Evolutionary conservation across 2,329 filamentous ascomycete genomes (phyloP).

Genomic region (Trichoderma hamatum): DNA sequence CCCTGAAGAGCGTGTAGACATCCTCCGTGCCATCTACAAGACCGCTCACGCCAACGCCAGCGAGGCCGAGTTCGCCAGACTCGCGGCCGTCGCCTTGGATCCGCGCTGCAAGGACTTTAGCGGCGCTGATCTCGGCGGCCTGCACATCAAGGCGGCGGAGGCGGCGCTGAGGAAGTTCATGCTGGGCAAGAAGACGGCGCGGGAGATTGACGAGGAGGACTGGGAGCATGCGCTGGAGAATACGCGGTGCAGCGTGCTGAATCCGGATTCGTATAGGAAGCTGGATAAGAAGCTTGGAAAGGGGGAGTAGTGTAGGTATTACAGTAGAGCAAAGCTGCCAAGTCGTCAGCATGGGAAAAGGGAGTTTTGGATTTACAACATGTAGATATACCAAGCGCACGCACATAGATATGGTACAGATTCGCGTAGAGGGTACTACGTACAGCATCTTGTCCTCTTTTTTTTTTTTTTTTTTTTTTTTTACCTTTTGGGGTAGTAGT

Average conservation of each 20-base stretch:
- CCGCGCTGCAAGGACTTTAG: slow-evolving; percentile 75
- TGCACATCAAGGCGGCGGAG: slow-evolving; percentile 54
- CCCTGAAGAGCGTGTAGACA: slow-evolving; percentile 78
- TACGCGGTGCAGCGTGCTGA: slow-evolving; percentile 54
- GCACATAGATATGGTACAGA: not conserved
- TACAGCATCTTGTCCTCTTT: not conserved
- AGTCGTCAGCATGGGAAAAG: not conserved
- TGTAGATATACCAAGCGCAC: slow-evolving; percentile 15
- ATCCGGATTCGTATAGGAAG: slow-evolving; percentile 49
- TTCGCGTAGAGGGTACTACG: not conserved
- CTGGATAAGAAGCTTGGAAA: slow-evolving; percentile 40
- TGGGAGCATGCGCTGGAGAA: slow-evolving; percentile 57
- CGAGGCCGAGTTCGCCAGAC: slow-evolving; percentile 53
- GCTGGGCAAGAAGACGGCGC: slow-evolving; percentile 33
- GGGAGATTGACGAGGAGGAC: slow-evolving; percentile 45
- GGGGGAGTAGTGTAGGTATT: slow-evolving; percentile 35
- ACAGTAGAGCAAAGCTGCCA: not conserved
- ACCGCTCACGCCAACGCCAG: slow-evolving; percentile 43
- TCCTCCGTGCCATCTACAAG: slow-evolving; percentile 69
- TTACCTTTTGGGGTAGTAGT: not conserved
- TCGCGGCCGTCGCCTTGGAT: slow-evolving; percentile 69
- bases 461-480: not conserved
- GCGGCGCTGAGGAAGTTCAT: slow-evolving; percentile 50
- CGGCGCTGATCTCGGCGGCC: slow-evolving; percentile 61
- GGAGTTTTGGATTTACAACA: not conserved